These are phyloP conservation scores for Microdochium trichocladiopsis DNA, from an alignment of 2,329 filamentous ascomycete genomes.

Conservation along the genomic window DNA sequence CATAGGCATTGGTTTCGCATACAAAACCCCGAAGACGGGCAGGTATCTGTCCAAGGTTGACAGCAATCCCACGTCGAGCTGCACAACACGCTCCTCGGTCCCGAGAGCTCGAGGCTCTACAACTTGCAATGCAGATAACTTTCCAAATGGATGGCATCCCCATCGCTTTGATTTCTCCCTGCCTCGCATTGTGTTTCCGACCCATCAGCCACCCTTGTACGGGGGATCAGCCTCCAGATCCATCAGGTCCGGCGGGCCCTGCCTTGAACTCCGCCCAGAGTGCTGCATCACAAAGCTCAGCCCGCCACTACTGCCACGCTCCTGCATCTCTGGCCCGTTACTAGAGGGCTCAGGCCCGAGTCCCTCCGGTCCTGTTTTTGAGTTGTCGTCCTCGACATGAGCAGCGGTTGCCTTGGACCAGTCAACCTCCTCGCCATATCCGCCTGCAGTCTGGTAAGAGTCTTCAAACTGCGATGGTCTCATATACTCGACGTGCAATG, in stretches of 20 bases:
- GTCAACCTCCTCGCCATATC: neutral
- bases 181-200: neutral
- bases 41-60: no score
- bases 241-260: slow-evolving; percentile 19
- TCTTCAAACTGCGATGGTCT: slow-evolving; percentile 3
- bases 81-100: no score
- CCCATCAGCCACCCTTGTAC: neutral
- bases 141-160: no score
- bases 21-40: no score
- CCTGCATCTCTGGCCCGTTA: slow-evolving; percentile 37
- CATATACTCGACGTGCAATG: neutral
- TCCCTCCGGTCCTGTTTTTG: neutral
- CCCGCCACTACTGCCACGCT: slow-evolving; percentile 20
- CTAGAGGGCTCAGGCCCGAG: neutral
- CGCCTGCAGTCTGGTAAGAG: neutral
- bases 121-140: neutral
- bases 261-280: slow-evolving; percentile 9
- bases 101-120: neutral
- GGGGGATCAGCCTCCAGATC: slow-evolving; percentile 24
- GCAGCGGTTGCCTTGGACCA: neutral
- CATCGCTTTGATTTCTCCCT: no score
- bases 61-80: no score
- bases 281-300: slow-evolving; percentile 15
- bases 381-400: neutral
- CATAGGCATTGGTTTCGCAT: no score